Evolutionary conservation across 768 basidiomycete species (phyloP).

Genomic region (Boletus sp.): DNA sequence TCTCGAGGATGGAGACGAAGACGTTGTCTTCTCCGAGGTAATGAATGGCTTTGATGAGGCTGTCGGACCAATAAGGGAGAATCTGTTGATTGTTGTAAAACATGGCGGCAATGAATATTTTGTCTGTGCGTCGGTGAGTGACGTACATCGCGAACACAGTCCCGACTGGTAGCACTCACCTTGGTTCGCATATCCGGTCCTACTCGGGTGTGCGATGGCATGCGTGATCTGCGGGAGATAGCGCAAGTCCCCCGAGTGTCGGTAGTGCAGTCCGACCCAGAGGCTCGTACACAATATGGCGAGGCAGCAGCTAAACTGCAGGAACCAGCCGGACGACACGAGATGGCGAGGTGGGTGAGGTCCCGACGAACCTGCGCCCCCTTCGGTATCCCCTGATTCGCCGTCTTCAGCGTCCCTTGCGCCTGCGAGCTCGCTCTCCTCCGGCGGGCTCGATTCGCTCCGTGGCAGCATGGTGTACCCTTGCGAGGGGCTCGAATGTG

Average conservation of each 20-base stretch:
- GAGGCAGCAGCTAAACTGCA: conserved; percentile 7
- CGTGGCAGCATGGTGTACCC: conserved; percentile 10
- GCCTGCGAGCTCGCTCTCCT: background rate
- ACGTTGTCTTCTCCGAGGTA: conserved; percentile 43
- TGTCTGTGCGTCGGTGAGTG: conserved; percentile 2
- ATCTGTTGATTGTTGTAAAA: conserved; percentile 38
- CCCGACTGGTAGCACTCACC: background rate
- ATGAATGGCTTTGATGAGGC: conserved; percentile 33
- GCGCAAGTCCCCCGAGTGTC: conserved; percentile 5
- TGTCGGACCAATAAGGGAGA: conserved; percentile 38
- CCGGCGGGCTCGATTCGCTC: conserved; percentile 7
- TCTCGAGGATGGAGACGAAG: conserved; percentile 42
- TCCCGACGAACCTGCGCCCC: background rate
- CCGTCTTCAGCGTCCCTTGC: background rate
- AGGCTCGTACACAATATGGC: background rate
- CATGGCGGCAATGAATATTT: conserved; percentile 30
- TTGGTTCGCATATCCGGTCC: conserved; percentile 13
- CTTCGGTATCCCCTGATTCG: background rate
- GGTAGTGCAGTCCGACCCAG: conserved; percentile 1
- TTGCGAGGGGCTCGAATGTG: background rate
- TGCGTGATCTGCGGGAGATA: conserved; percentile 13
- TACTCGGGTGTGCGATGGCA: conserved; percentile 11
- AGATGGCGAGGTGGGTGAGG: background rate
- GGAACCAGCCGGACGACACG: background rate
- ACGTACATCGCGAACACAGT: too few species aligned